Evolutionary conservation across 2,329 filamentous ascomycete species (phyloP).

Genomic region (Aspergillus melleus): DNA sequence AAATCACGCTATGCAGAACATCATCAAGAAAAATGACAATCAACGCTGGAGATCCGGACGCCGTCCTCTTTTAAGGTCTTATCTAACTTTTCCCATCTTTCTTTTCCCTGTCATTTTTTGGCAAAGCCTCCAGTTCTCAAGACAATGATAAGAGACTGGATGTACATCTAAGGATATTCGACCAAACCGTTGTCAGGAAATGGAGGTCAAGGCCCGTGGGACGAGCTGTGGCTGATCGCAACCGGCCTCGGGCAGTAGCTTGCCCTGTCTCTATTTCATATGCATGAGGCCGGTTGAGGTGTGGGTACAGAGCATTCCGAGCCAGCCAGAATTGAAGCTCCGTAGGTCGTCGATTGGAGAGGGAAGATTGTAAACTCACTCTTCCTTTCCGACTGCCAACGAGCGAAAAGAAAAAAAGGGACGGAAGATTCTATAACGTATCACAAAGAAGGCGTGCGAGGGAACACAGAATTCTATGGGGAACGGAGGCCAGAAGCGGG

Average conservation of each 20-base stretch:
- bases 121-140: neutral
- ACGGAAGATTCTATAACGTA: neutral
- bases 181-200: conserved; percentile 2
- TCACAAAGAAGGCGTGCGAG: neutral
- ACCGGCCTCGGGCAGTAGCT: neutral
- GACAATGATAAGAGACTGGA: conserved; percentile 5
- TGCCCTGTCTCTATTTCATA: neutral
- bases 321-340: conserved; percentile 1
- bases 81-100: neutral
- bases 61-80: conserved; percentile 8
- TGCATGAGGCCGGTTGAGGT: conserved; percentile 3
- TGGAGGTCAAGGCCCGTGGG: neutral
- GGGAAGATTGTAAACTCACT: neutral
- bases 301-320: neutral
- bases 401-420: neutral
- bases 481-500: neutral
- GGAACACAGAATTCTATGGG: neutral
- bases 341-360: neutral
- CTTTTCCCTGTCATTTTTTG: neutral
- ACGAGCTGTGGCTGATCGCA: neutral
- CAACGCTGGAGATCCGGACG: conserved; percentile 7
- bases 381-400: neutral
- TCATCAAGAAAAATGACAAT: neutral
- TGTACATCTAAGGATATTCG: conserved; percentile 5
- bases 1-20: conserved; percentile 18